A percentile compares a stretch with the other conserved stretches of the same genome.
These are phyloP conservation scores for Obelidium mucronatum DNA, from an alignment of 192 early-diverging fungal genomes.

Conservation along the genomic window DNA sequence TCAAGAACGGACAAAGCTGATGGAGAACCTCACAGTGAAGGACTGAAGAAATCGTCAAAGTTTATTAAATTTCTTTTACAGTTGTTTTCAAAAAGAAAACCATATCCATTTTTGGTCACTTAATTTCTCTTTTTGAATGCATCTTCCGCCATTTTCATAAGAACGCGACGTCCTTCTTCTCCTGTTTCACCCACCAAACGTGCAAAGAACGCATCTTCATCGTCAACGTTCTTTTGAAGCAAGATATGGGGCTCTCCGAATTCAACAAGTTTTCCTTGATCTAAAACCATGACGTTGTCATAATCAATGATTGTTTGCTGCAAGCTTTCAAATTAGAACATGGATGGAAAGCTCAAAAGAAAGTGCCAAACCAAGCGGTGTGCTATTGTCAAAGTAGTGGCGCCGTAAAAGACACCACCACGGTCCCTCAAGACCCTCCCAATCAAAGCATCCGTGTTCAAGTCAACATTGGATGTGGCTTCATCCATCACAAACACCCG, in stretches of 20 bases:
- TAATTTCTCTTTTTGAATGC: not conserved
- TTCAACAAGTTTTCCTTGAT: slow-evolving; percentile 75
- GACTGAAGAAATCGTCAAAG: no score
- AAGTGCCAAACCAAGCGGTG: slow-evolving; percentile 40
- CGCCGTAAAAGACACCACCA: slow-evolving; percentile 38
- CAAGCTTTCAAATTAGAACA: no score
- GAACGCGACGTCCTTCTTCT: slow-evolving; percentile 34
- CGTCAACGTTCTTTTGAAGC: slow-evolving; percentile 36
- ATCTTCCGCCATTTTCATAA: slow-evolving; percentile 39
- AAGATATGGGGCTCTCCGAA: slow-evolving; percentile 55
- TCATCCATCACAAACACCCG: slow-evolving; percentile 51
- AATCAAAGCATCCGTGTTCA: slow-evolving; percentile 46
- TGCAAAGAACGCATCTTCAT: slow-evolving; percentile 46
- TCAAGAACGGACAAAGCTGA: no score
- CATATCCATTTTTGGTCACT: no score
- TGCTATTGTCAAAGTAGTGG: slow-evolving; percentile 51
- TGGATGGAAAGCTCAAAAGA: slow-evolving; percentile 41
- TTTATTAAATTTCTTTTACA: no score
- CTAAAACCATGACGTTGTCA: slow-evolving; percentile 75
- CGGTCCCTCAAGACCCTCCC: slow-evolving; percentile 34
- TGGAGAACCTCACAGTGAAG: no score
- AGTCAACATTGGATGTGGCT: slow-evolving; percentile 43
- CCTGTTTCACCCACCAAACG: slow-evolving; percentile 53
- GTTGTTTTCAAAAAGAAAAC: no score
- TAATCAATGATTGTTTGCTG: slow-evolving; percentile 66